phyloP scores from a whole-genome alignment of 73 alveolate species.

The Loxodes magnus region DNA sequence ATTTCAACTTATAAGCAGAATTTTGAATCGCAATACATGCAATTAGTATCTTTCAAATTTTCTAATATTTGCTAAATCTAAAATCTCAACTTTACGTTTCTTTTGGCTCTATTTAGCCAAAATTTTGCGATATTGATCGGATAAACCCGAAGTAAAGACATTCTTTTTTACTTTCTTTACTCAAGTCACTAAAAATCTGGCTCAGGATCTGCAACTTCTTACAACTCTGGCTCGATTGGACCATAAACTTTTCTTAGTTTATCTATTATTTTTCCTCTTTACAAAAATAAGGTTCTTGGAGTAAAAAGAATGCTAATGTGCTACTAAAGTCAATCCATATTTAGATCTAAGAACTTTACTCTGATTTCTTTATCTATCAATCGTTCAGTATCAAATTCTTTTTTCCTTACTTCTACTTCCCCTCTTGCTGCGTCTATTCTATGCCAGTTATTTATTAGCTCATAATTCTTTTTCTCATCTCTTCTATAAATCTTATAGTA shows the following conservation, averaged over 20 bases:
- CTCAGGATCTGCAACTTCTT: no score
- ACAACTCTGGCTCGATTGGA: no score
- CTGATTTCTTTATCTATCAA: constrained; percentile 44
- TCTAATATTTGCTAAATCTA: constrained; percentile 28
- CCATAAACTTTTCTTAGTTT: constrained; percentile 42
- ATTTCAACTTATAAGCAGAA: constrained; percentile 29
- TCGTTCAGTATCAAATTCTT: constrained; percentile 52
- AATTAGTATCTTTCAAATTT: not conserved
- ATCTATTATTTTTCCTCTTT: constrained; percentile 44
- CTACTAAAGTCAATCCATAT: constrained; percentile 63
- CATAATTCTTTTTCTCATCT: constrained; percentile 3
- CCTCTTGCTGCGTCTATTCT: constrained; percentile 30
- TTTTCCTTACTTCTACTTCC: constrained; percentile 45
- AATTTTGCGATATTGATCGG: constrained; percentile 21
- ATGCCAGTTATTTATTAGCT: constrained; percentile 22
- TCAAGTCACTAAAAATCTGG: constrained; percentile 2
- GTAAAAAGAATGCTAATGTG: constrained; percentile 51
- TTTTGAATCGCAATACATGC: constrained; percentile 29
- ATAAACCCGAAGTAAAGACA: constrained; percentile 5
- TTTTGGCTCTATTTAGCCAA: constrained; percentile 43
- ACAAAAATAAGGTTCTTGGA: constrained; percentile 48
- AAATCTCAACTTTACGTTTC: constrained; percentile 12
- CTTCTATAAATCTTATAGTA: not conserved
- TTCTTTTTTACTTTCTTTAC: not conserved
- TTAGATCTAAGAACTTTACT: constrained; percentile 53